These are phyloP conservation scores for Russula ochroleuca DNA, from an alignment of 768 basidiomycete genomes.

Conservation along the genomic window DNA sequence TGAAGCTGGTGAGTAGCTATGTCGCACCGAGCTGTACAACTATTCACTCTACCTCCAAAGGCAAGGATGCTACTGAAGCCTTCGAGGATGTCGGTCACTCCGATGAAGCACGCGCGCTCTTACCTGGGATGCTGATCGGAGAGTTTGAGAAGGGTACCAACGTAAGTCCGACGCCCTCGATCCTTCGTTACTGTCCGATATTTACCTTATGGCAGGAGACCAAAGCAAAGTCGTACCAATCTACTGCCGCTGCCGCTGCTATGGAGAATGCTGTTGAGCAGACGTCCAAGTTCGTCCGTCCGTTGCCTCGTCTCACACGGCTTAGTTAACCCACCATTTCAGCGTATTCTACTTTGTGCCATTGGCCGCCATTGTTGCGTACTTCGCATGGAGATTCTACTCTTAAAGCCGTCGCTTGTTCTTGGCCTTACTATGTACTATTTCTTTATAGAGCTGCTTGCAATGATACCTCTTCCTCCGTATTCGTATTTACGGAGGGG, in stretches of 20 bases:
- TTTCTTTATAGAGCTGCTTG: constrained; percentile 7
- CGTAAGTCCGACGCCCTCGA: constrained; percentile 25
- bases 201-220: constrained; percentile 6
- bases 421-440: not conserved
- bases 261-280: constrained; percentile 27
- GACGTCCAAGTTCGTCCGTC: constrained; percentile 26
- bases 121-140: constrained; percentile 89
- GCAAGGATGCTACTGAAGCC: constrained; percentile 94
- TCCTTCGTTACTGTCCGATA: not conserved
- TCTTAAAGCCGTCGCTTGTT: not conserved
- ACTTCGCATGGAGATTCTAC: constrained; percentile 46
- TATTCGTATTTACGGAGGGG: not conserved
- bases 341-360: constrained; percentile 42
- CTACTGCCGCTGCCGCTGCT: constrained; percentile 15
- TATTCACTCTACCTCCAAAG: constrained; percentile 38
- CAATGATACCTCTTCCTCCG: not conserved
- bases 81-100: constrained; percentile 99
- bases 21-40: constrained; percentile 2
- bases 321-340: constrained; percentile 15
- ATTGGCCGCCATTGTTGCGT: constrained; percentile 41
- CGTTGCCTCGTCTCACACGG: not conserved
- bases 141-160: constrained; percentile 52
- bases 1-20: constrained; percentile 65
- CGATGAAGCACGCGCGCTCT: constrained; percentile 94
- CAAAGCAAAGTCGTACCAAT: constrained; percentile 19